Conservation (phyloP, 441 rosid species). For the Geranium incanum region DNA sequence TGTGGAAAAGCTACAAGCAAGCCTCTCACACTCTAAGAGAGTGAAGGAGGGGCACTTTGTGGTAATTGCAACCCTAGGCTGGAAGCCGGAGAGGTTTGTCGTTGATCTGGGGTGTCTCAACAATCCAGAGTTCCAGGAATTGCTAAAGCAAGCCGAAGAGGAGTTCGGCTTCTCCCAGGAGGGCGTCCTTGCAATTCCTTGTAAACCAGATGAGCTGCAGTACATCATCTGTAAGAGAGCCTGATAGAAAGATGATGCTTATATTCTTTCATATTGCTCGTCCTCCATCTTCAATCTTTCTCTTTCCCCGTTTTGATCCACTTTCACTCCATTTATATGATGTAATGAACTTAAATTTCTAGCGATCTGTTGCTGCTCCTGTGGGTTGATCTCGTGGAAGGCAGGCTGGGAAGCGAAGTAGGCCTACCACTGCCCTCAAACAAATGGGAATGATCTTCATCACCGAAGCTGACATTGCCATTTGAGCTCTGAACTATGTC, state of each 20-base stretch:
- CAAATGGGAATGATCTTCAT: too few relatives aligned
- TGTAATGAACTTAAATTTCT: background rate
- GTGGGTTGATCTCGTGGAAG: background rate
- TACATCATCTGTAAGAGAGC: constrained; percentile 24
- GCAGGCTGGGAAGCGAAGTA: too few relatives aligned
- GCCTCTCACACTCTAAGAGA: constrained; percentile 10
- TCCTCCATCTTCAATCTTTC: background rate
- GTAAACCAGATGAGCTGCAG: constrained; percentile 58
- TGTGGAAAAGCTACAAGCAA: constrained; percentile 17
- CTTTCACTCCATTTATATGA: background rate
- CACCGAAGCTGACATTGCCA: background rate
- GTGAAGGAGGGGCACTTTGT: constrained; percentile 38
- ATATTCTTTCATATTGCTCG: background rate
- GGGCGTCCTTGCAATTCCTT: constrained; percentile 42
- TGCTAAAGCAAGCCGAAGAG: constrained; percentile 29
- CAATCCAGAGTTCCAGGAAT: constrained; percentile 29
- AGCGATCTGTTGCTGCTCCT: background rate
- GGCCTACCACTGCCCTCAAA: too few relatives aligned
- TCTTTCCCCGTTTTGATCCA: background rate
- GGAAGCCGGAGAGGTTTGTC: constrained; percentile 25
- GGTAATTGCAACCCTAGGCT: constrained; percentile 36
- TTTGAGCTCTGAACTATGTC: background rate
- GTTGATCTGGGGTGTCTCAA: constrained; percentile 24
- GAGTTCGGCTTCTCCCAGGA: constrained; percentile 32
- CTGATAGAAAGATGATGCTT: background rate